These are phyloP conservation scores for Amauroascus verrucosus DNA, from an alignment of 2,329 filamentous ascomycete species.

Conservation along the genomic window DNA sequence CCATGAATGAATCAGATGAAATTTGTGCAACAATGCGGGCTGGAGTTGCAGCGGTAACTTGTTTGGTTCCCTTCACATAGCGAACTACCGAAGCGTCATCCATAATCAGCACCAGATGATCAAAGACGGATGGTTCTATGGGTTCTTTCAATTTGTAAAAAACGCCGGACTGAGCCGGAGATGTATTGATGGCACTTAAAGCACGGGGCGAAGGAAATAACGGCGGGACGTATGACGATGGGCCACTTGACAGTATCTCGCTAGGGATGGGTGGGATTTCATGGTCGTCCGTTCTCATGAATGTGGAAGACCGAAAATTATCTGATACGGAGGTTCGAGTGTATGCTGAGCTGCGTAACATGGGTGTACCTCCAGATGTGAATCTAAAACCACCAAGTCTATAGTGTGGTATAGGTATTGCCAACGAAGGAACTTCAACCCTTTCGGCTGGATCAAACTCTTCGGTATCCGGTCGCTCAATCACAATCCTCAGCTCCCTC, in stretches of 20 bases:
- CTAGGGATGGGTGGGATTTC: constrained; percentile 18
- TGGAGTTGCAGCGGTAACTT: constrained; percentile 81
- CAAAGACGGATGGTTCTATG: constrained; percentile 57
- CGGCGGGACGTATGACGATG: constrained; percentile 28
- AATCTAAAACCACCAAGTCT: constrained; percentile 73
- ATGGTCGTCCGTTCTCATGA: constrained; percentile 34
- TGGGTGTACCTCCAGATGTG: constrained; percentile 62
- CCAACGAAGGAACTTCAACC: constrained; percentile 48
- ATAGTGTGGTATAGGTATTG: constrained; percentile 74
- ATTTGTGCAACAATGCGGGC: constrained; percentile 90
- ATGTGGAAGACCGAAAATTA: constrained; percentile 55
- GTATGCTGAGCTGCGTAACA: constrained; percentile 72
- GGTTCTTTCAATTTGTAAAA: constrained; percentile 51
- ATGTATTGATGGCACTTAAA: constrained; percentile 25
- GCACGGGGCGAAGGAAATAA: constrained; percentile 27
- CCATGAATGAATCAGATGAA: constrained; percentile 87
- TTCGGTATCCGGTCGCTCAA: constrained; percentile 58
- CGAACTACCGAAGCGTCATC: constrained; percentile 75
- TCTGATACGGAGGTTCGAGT: constrained; percentile 56
- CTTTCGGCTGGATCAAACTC: constrained; percentile 56
- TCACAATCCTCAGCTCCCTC: constrained; percentile 68
- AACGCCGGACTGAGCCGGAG: constrained; percentile 32
- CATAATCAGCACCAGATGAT: constrained; percentile 67
- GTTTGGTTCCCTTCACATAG: constrained; percentile 58
- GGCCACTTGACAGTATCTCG: constrained; percentile 15